Evolutionary conservation across 495 filamentous ascomycete species (phyloP), one percentile per base, ranked within the genome.

Genomic region (Collariella sp.): DNA sequence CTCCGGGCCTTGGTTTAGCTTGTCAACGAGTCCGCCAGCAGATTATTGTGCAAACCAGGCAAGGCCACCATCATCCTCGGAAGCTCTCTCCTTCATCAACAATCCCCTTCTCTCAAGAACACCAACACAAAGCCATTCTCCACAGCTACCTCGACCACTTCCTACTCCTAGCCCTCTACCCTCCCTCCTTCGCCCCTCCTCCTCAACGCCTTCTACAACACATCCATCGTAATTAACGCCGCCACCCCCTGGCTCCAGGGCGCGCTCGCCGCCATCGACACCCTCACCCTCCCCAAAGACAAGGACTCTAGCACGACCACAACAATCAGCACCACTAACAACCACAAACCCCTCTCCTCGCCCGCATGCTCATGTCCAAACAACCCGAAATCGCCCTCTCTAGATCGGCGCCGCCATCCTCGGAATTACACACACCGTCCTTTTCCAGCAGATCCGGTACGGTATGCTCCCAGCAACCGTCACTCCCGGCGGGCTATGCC

Each of bases 331-430:
- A n/a, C n/a, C n/a, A n/a, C n/a, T n/a, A n/a, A n/a, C n/a, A n/a
- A n/a, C n/a, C n/a, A n/a, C n/a, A n/a, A n/a, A n/a, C n/a, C n/a
- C n/a, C n/a, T n/a, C n/a, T n/a, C n/a, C n/a, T n/a, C n/a, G n/a
- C n/a, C n/a, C n/a, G 55, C 40, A 61, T 58, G 50, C 24, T 58
- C 33, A 61, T 61, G 55, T 50, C 58, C 7, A 45, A 55, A 19
- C 24, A 15, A 7, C 59, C 59, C 7, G 19, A 24, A 7, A 18
- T 58, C 12, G 50, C 55, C 9, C 42, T 53, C 55, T 61, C 5
- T 61, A 55, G 59, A 7, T 50, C 9, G 55, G 59, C n/a, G 46
- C 31, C 1, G 54, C 46, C 11, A 11, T 46, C n/a, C 54, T 57
- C 4, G 54, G 54, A n/a, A 19, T 57, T 5, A 5, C 26, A 31